A percentile compares a stretch with the other conserved stretches of the same genome.
Conservation (phyloP, 345 rosid genomes). For the Salix dunnii region DNA sequence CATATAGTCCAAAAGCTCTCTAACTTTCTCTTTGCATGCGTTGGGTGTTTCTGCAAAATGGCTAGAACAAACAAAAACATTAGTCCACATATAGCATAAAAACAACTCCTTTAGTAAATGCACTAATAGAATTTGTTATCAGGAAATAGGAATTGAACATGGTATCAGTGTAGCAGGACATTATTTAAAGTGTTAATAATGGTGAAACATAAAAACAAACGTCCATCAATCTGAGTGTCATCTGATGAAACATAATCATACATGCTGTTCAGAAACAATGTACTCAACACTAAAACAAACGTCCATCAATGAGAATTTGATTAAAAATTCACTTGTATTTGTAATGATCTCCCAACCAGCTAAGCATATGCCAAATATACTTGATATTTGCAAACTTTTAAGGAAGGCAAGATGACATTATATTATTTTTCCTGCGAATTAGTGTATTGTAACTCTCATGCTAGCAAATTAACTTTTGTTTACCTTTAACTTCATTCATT, state of each 20-base stretch:
- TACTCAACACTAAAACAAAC: background rate
- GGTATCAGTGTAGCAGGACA: too few species aligned
- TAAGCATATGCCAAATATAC: background rate
- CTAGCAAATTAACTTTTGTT: background rate
- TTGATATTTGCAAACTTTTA: background rate
- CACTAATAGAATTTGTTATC: background rate
- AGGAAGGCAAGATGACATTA: too few species aligned
- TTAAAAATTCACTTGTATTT: background rate
- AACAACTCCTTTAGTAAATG: background rate
- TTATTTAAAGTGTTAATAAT: too few species aligned
- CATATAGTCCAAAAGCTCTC: slow-evolving; percentile 67
- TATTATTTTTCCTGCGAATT: background rate
- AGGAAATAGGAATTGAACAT: too few species aligned
- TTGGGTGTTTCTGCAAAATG: slow-evolving; percentile 89
- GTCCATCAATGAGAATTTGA: background rate
- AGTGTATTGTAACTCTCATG: background rate
- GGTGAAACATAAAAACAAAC: too few species aligned
- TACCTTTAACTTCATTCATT: slow-evolving; percentile 58
- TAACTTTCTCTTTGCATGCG: slow-evolving; percentile 71
- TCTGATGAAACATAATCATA: background rate
- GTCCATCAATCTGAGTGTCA: too few species aligned
- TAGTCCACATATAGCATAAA: background rate
- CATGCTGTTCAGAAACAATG: background rate
- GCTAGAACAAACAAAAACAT: slow-evolving; percentile 33
- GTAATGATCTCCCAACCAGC: background rate